Base-by-base conservation (phyloP, 805 yeast species). In the Metschnikowia colocasiae region DNA sequence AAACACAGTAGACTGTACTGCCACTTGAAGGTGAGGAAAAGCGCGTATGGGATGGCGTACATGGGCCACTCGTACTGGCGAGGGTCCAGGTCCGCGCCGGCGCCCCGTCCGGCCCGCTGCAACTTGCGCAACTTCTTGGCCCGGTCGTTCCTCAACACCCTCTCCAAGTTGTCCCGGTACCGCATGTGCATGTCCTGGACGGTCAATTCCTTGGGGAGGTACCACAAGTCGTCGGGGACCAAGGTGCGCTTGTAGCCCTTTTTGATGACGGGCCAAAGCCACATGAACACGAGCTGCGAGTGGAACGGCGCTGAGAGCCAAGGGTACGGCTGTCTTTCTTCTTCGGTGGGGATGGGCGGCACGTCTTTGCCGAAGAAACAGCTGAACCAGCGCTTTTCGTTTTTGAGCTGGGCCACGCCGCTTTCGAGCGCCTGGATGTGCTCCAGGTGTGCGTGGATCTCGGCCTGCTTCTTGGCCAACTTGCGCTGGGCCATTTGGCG, bases 311-410 rank as follows among this genome's bases (percentile, higher is more conserved):
- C 51, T 4, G 30, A 41, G 37, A 63, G 65, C 68, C 80, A 70
- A 1, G 84, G 85, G 52, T 71, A 81, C 1, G 62, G 57, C 19
- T 57, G 61, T 47, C 87, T 65, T 49, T 82, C 86, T 9, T 76
- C 79, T 5, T 69, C 73, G 5, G 56, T 29, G 1, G 83, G 81
- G 2, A 82, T 59, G 0, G 76, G 76, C 0, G 83, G 82, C 0
- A 80, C 72, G 23, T 69, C 63, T 35, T 70, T 78, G 20, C 78
- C 58, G 53, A 81, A 73, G 26, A 81, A 47, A 47, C 75, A 76
- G 1, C 82, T 69, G 48, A 83, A 75, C 40, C 75, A 40, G 50
- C 87, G 67, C 49, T 71, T 73, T 56, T 82, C 81, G 71, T 54
- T 75, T 59, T 40, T 65, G 64, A 40, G 71, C 56, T 29, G 71